Base-by-base conservation (phyloP, 257 asterid species). In the Gentiana dahurica region DNA sequence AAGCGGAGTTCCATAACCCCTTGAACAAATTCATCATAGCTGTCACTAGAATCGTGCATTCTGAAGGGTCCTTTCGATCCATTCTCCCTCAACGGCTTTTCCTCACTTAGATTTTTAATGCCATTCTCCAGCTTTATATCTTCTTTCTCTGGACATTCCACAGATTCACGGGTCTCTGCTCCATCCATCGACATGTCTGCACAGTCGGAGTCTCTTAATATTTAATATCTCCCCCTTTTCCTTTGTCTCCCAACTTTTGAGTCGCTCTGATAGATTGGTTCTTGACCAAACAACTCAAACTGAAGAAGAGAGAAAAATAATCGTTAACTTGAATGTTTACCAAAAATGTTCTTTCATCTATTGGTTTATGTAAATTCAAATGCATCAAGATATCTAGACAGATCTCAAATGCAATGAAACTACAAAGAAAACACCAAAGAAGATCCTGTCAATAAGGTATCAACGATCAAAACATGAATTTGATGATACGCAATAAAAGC, bases 1-100 rank as follows among this genome's bases (percentile, higher is more conserved):
- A 84, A 82, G 75, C 72, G 72, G 50, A 86, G 95, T 70, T 90
- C 96, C 50, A 77, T 67, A 65, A 88, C 83, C 90, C 75, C 78
- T 68, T 72, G 80, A 62, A 79, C 74, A 62, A 88, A 94, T 51
- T 81, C 79, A 41, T 85, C 88, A 6, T 71, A 69, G 73, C 63
- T 73, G 68, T 76, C 65, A 68, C 45, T 64, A 58, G 59, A 55
- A 60, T 71, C 72, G 35, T 50, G 50, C 10, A 65, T 72, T 24
- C 24, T 24, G 24, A 24, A 24, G 24, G 24, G 24, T 64, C 55
- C 63, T 57, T 24, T 12, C 8, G 65, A 48, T 45, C 85, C 80
- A 64, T 78, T 87, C 71, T 77, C 87, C 71, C 66, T 64, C 52
- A 58, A 55, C 37, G 63, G 81, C 57, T 55, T 58, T 56, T 33